Base-by-base conservation (phyloP, 805 yeast species). In the Teunomyces aglyptinius region DNA sequence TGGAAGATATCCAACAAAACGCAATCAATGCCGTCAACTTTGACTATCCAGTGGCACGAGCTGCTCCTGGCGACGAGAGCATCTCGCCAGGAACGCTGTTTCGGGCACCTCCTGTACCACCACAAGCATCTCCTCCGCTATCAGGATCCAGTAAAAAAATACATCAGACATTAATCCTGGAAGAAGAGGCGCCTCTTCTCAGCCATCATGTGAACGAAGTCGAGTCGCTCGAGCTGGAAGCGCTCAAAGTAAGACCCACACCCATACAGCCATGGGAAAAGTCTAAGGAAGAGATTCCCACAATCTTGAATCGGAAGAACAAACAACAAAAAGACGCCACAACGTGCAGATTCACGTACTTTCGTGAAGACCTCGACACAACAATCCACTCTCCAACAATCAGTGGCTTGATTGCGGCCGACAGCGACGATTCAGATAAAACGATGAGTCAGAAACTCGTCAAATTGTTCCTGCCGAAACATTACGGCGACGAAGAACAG, bases 381-480 rank as follows among this genome's bases (percentile, higher is more conserved):
- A 91, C 98, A 0, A 81, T 91, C 19, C 97, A 91, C 64, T 82
- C 97, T 0, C 89, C 96, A 2, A 84, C 88, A 4, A 84, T 91
- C 20, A 85, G 95, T 3, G 97, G 97, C 0, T 70, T 91, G 18
- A 44, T 59, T 15, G 36, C 13, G 8, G 40, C 26, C 31, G 36
- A 35, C 3, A 15, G 39, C 29, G 22, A 36, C 7, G 47, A 33
- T 12, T 19, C 31, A 24, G 26, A 44, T 15, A 34, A 39, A 16
- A 20, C 19, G 16, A n/a, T 32, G 16, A 27, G 60, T 86, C 29
- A 18, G n/a, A 41, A 18, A 2, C 84, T 84, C 60, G 77, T 75
- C 4, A 87, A 85, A 50, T 65, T 86, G 33, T 86, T 86, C 58
- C 76, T 79, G n/a, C 68, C 74, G 1, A 57, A 72, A 2, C 71